These are phyloP conservation scores for Ophiostoma tasmaniense DNA, from an alignment of 2,329 filamentous ascomycete genomes.

Conservation along the genomic window DNA sequence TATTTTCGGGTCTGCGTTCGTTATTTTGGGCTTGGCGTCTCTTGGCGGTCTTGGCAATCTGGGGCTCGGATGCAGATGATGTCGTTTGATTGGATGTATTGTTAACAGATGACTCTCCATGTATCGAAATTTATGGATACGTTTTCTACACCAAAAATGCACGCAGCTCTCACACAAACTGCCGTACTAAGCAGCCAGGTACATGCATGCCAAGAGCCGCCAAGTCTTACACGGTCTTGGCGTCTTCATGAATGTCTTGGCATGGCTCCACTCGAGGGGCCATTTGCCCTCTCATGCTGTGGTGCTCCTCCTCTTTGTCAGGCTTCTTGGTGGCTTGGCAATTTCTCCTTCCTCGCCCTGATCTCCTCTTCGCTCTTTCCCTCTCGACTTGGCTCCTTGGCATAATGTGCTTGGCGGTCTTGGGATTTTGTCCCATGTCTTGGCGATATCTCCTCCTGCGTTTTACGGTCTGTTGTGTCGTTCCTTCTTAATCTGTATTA, in stretches of 20 bases:
- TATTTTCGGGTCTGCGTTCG: conserved; percentile 8
- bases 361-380: conserved; percentile 6
- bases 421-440: not conserved
- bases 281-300: conserved; percentile 1
- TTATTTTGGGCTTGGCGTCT: conserved; percentile 16
- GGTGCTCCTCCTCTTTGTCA: not conserved
- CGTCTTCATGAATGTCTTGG: conserved; percentile 19
- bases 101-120: not conserved
- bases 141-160: not conserved
- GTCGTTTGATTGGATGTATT: conserved; percentile 12
- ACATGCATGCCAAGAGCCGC: conserved; percentile 20
- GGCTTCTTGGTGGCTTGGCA: conserved; percentile 7
- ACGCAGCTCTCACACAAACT: not conserved
- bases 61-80: conserved; percentile 7
- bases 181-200: not conserved
- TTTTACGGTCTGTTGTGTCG: not conserved
- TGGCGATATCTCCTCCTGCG: not conserved
- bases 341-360: not conserved
- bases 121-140: conserved; percentile 10
- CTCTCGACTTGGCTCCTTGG: not conserved
- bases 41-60: conserved; percentile 20
- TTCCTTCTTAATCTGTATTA: not conserved
- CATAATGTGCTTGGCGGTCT: not conserved
- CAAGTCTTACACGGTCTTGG: conserved; percentile 25
- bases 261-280: conserved; percentile 15